Conservation (phyloP, 805 yeast genomes). For the Teunomyces tritomae region DNA sequence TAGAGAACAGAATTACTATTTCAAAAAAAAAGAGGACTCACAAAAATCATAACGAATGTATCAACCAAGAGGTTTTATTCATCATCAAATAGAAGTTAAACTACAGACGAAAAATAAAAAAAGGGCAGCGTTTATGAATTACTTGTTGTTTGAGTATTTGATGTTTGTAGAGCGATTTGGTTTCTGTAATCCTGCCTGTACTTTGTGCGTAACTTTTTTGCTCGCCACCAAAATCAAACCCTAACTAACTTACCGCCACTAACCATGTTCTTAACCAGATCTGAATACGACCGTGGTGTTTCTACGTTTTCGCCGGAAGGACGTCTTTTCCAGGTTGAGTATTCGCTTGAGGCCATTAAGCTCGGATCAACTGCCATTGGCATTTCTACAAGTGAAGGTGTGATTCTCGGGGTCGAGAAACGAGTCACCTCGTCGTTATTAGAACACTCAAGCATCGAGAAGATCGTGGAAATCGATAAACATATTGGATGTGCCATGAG, state of each 20-base stretch:
- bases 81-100: too few species aligned
- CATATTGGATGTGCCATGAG: constrained; percentile 99
- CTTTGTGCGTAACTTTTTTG: background rate
- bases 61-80: too few species aligned
- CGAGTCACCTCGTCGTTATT: constrained; percentile 89
- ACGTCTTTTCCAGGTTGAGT: constrained; percentile 95
- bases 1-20: too few species aligned
- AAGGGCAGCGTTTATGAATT: too few species aligned
- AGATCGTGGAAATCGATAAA: constrained; percentile 88
- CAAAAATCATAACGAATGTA: too few species aligned
- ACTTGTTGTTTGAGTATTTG: too few species aligned
- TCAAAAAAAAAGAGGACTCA: too few species aligned
- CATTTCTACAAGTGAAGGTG: constrained; percentile 92
- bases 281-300: constrained; percentile 98
- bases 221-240: background rate
- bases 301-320: constrained; percentile 99
- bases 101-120: too few species aligned
- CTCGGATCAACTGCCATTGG: constrained; percentile 98
- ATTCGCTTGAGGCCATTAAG: constrained; percentile 95
- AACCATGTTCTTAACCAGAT: constrained; percentile 89
- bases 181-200: too few species aligned
- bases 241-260: background rate
- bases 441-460: constrained; percentile 92
- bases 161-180: too few species aligned
- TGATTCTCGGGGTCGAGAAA: constrained; percentile 93